Percentiles rank a stretch among this genome's conserved stretches.
Conservation (phyloP, 306 rosid species). For the Vigna reflexopilosa region DNA sequence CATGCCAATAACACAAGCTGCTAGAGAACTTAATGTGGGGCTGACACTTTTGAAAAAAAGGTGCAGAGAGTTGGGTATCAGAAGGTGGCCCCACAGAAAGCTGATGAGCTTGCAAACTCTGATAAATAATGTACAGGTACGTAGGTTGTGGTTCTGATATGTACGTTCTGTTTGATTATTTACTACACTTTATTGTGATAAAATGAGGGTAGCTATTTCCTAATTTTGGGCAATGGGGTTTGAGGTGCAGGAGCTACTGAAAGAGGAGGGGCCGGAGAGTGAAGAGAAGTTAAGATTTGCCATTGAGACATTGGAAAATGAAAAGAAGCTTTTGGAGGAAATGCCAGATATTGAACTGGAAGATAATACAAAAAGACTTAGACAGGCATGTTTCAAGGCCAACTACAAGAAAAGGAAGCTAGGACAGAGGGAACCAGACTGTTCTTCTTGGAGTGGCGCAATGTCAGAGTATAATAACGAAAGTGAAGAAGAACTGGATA, state of each 20-base stretch:
- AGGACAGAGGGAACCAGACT: constrained; percentile 30
- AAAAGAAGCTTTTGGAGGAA: constrained; percentile 78
- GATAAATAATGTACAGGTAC: constrained; percentile 72
- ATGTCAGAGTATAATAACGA: background rate
- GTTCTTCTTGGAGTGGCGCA: background rate
- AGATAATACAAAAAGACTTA: constrained; percentile 68
- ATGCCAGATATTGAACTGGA: constrained; percentile 73
- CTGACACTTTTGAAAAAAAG: constrained; percentile 81
- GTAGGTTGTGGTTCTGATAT: constrained; percentile 32
- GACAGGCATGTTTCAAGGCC: constrained; percentile 92
- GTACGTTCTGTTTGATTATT: background rate
- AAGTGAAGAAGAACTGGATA: background rate
- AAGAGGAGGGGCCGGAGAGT: constrained; percentile 52
- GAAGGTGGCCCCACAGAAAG: constrained; percentile 95
- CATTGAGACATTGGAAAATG: constrained; percentile 65
- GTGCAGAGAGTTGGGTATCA: constrained; percentile 81
- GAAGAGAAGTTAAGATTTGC: constrained; percentile 62
- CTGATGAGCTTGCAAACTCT: constrained; percentile 82
- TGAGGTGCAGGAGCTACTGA: constrained; percentile 56
- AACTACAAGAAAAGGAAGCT: constrained; percentile 87
- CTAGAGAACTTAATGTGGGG: constrained; percentile 79
- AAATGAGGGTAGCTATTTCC: background rate
- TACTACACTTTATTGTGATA: background rate
- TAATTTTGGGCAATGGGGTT: background rate
- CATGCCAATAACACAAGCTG: constrained; percentile 89